These are phyloP conservation scores for Aspergillus sp. DNA, from an alignment of 2,329 filamentous ascomycete species.

Conservation along the genomic window DNA sequence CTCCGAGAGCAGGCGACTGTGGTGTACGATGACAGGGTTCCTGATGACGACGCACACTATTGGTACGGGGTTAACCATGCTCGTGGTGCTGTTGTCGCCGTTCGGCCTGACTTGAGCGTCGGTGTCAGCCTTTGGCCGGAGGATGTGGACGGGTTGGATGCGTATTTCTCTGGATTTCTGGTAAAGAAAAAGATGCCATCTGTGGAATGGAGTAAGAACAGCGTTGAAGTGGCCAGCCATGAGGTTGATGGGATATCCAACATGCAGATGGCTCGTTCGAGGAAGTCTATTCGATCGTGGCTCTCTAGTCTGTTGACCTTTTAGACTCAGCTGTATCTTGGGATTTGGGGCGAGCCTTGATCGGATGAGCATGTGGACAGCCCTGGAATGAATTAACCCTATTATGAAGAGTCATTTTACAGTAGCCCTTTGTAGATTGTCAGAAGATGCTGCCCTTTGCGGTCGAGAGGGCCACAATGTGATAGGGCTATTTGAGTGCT, in stretches of 20 bases:
- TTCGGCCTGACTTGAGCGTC: not conserved
- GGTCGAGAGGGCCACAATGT: no score
- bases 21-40: not conserved
- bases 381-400: no score
- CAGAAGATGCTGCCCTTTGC: no score
- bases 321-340: not conserved
- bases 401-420: no score
- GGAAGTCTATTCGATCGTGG: not conserved
- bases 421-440: no score
- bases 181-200: not conserved
- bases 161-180: not conserved
- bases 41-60: not conserved
- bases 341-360: no score
- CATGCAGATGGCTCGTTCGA: not conserved
- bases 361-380: not conserved
- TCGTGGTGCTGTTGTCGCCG: not conserved
- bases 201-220: not conserved
- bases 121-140: not conserved
- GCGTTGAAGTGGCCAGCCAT: not conserved
- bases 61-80: slow-evolving; percentile 6
- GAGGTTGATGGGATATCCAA: not conserved
- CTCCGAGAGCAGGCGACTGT: not conserved
- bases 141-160: not conserved
- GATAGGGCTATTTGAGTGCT: no score
- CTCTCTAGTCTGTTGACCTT: not conserved